These are phyloP conservation scores for Globisporangium splendens DNA, from an alignment of 352 stramenopile species.

Conservation along the genomic window DNA sequence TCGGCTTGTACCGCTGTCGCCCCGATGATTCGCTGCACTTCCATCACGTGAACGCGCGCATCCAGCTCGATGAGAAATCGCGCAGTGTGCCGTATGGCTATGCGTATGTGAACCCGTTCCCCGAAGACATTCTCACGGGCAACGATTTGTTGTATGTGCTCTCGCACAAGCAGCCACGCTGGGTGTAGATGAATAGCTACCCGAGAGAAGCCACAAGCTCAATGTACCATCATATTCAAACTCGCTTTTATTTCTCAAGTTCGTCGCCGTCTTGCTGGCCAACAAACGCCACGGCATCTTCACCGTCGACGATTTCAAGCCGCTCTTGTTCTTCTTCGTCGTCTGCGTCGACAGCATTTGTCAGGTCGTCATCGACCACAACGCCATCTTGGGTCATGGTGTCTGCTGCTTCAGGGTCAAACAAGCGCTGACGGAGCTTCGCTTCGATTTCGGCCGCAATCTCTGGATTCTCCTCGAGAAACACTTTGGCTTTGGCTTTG, in stretches of 20 bases:
- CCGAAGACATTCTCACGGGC: conserved; percentile 66
- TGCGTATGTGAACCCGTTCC: conserved; percentile 81
- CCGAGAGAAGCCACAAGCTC: not conserved
- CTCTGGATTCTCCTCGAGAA: conserved; percentile 70
- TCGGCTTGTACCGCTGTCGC: conserved; percentile 77
- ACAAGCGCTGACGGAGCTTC: conserved; percentile 64
- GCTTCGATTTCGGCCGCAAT: conserved; percentile 68
- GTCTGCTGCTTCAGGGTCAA: conserved; percentile 22
- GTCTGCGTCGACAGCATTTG: not conserved
- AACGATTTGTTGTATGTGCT: conserved; percentile 86
- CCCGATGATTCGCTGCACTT: conserved; percentile 34
- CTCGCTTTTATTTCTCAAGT: conserved; percentile 11
- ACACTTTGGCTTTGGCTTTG: conserved; percentile 81
- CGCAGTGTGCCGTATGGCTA: conserved; percentile 78
- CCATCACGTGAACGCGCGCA: conserved; percentile 22
- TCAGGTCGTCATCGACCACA: conserved; percentile 5
- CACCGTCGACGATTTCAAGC: not conserved
- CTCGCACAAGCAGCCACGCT: conserved; percentile 75
- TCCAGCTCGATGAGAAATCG: conserved; percentile 59
- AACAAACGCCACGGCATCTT: conserved; percentile 4
- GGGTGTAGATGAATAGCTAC: conserved; percentile 20
- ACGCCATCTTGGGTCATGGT: too few species aligned
- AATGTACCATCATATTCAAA: too few species aligned
- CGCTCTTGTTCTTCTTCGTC: not conserved
- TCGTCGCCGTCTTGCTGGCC: not conserved